Evolutionary conservation across 805 yeast species (phyloP).

Genomic region (Ogataea nitratoaversa): DNA sequence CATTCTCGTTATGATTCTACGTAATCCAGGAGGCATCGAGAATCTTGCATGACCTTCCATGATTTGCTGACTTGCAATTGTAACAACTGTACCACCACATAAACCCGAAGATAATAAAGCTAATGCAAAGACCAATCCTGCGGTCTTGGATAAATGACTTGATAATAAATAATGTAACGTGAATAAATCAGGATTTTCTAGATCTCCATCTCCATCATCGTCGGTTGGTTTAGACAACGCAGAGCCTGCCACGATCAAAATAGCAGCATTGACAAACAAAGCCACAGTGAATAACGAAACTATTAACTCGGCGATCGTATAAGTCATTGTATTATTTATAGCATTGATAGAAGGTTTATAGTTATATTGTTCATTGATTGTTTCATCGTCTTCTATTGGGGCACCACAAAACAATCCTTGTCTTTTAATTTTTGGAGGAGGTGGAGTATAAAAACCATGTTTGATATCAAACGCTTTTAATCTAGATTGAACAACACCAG

Average conservation of each 20-base stretch:
- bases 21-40: conserved; percentile 76
- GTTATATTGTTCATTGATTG: conserved; percentile 3
- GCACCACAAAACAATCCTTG: conserved; percentile 31
- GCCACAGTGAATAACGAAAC: conserved; percentile 84
- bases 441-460: conserved; percentile 52
- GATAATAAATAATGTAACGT: conserved; percentile 72
- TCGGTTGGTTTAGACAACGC: conserved; percentile 48
- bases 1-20: conserved; percentile 76
- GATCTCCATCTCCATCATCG: conserved; percentile 49
- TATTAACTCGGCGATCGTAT: conserved; percentile 77
- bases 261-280: conserved; percentile 87
- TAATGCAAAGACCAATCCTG: conserved; percentile 83
- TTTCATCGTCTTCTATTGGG: conserved; percentile 21
- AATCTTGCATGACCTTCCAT: conserved; percentile 84
- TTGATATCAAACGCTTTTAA: conserved; percentile 72
- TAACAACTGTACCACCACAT: conserved; percentile 91
- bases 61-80: conserved; percentile 91
- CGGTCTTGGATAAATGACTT: conserved; percentile 72
- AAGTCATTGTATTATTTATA: conserved; percentile 71
- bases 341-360: conserved; percentile 79
- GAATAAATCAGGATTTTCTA: conserved; percentile 76
- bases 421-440: conserved; percentile 19
- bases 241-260: conserved; percentile 87
- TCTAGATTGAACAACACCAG: conserved; percentile 85
- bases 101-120: conserved; percentile 91